These are phyloP conservation scores for Pichia exigua DNA, from an alignment of 805 yeast species.

Conservation along the genomic window DNA sequence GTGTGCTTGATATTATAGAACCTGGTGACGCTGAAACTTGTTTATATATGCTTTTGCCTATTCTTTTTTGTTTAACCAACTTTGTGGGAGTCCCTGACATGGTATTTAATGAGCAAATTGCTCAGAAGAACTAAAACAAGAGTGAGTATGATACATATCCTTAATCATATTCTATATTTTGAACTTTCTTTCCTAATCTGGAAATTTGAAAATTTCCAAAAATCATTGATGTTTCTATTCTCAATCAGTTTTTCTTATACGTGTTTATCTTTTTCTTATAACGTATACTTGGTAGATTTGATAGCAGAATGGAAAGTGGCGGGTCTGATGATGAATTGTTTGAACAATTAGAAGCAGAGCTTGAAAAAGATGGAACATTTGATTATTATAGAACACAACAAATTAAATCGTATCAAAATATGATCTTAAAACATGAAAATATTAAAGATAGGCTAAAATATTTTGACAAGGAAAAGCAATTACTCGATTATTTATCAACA, in stretches of 20 bases:
- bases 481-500: background rate
- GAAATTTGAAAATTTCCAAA: background rate
- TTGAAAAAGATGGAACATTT: conserved; percentile 15
- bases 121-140: background rate
- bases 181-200: background rate
- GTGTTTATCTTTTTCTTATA: too few relatives aligned
- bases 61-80: background rate
- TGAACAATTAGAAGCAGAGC: conserved; percentile 42
- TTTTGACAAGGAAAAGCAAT: background rate
- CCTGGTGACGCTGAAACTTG: background rate
- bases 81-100: background rate
- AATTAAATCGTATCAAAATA: background rate
- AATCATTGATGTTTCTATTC: background rate
- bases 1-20: background rate
- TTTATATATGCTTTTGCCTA: background rate
- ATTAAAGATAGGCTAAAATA: conserved; percentile 18
- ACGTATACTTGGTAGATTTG: background rate
- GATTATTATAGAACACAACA: conserved; percentile 3
- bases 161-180: background rate
- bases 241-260: background rate
- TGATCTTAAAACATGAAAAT: conserved; percentile 37
- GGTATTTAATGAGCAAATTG: background rate
- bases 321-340: conserved; percentile 31
- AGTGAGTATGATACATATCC: background rate
- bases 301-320: conserved; percentile 4